Evolutionary conservation across 306 rosid species (phyloP), one percentile per base, ranked within the genome.

Genomic region (Albizia julibrissin): DNA sequence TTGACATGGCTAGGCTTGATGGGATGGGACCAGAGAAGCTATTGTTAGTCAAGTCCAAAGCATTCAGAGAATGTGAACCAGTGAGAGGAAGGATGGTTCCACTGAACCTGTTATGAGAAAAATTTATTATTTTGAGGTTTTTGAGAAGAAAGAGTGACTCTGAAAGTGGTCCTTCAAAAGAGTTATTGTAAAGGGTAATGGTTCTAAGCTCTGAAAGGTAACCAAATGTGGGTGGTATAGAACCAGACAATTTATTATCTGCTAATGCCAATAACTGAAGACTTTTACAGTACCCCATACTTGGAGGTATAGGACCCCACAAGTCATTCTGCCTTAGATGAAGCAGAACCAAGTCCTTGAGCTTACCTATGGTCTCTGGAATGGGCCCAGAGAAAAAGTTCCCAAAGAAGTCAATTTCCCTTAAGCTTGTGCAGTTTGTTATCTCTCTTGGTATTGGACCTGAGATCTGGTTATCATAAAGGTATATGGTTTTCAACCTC

Each of bases 21-120:
- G 98, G 98, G 84, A 95, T 86, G 70, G 92, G 85, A 79, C 99
- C 97, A 34, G 96, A 89, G 89, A 95, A 95, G 85, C 96, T 93
- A 87, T 95, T 95, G 80, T 95, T 95, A 24, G 99, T 95, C 86
- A 95, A 82, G 87, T 95, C 99, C 77, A 95, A 82, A 26, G 87
- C 85, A 31, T 91, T 88, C 11, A 93, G 82, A 62, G 89, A 83
- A 88, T 80, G 76, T 72, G 95, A 89, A 71, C 91, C 92, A 61
- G 93, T 84, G 84, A 95, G 93, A 79, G 98, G 96, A 76, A 69
- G 82, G 85, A 92, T 79, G 62, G 87, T 89, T 87, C 98, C 99
- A 75, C 27, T 93, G 76, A 95, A 93, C 79, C 74, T 86, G 72
- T 95, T 95, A 78, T 92, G 93, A 40, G 99, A 95, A 79, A 95